These are phyloP conservation scores for Candida golubevii DNA, from an alignment of 805 yeast species.

Conservation along the genomic window DNA sequence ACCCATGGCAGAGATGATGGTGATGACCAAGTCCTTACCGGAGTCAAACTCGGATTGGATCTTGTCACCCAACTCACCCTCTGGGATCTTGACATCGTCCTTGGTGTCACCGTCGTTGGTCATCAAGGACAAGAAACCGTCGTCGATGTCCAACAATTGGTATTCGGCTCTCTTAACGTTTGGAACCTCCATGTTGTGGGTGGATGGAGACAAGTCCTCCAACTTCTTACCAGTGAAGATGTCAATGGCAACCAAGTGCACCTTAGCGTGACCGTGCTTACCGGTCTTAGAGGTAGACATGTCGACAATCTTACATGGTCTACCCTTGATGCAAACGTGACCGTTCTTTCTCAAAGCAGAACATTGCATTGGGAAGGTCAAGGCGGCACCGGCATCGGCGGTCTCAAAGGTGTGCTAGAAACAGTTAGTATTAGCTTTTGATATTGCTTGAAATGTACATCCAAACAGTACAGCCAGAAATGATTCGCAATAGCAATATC, in stretches of 20 bases:
- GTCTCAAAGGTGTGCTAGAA: slow-evolving; percentile 87
- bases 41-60: slow-evolving; percentile 92
- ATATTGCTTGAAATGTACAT: no score
- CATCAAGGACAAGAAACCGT: slow-evolving; percentile 96
- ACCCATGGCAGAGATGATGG: slow-evolving; percentile 97
- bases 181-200: slow-evolving; percentile 99
- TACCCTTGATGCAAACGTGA: slow-evolving; percentile 95
- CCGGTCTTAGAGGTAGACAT: slow-evolving; percentile 99
- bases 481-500: no score
- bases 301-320: slow-evolving; percentile 99
- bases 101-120: slow-evolving; percentile 96
- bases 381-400: slow-evolving; percentile 98
- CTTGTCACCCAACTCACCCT: slow-evolving; percentile 94
- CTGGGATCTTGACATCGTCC: slow-evolving; percentile 98
- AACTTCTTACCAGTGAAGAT: slow-evolving; percentile 99
- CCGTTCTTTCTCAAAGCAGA: slow-evolving; percentile 99
- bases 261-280: slow-evolving; percentile 99
- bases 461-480: no score
- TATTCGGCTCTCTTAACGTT: slow-evolving; percentile 92
- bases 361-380: slow-evolving; percentile 99
- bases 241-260: slow-evolving; percentile 97
- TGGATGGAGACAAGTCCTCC: slow-evolving; percentile 99
- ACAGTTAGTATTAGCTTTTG: no score
- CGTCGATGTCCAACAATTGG: slow-evolving; percentile 97
- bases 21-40: slow-evolving; percentile 95